phyloP scores from a whole-genome alignment of 768 basidiomycete genomes.

The Lentinula guzmanii region DNA sequence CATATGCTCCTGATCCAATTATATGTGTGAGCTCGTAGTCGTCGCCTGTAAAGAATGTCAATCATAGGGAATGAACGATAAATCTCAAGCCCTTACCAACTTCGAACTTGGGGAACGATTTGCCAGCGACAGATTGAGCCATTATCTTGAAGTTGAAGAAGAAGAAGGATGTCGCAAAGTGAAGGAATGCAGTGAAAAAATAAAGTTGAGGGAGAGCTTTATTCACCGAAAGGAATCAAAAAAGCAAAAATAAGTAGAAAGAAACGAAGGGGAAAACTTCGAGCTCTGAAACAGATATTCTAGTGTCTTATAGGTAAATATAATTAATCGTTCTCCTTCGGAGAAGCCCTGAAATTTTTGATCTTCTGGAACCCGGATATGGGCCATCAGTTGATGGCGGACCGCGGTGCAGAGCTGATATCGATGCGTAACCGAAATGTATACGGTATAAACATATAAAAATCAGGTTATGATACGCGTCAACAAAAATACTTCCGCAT shows the following conservation, averaged over 20 bases:
- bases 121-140: neutral
- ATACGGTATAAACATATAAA: too few relatives aligned
- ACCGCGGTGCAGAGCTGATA: too few relatives aligned
- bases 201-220: neutral
- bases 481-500: too few relatives aligned
- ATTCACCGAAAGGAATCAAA: neutral
- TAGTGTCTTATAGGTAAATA: neutral
- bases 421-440: too few relatives aligned
- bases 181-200: neutral
- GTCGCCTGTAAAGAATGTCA: slow-evolving; percentile 35
- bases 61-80: too few relatives aligned
- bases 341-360: too few relatives aligned
- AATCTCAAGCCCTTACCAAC: neutral
- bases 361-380: too few relatives aligned
- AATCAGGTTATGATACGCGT: too few relatives aligned
- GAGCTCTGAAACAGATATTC: neutral
- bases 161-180: neutral
- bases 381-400: too few relatives aligned
- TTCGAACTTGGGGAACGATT: slow-evolving; percentile 1
- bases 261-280: neutral
- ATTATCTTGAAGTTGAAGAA: neutral
- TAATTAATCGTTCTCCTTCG: too few relatives aligned
- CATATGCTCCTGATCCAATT: slow-evolving; percentile 89
- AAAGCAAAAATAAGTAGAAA: neutral
- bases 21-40: slow-evolving; percentile 84